Conservation (phyloP, 768 basidiomycete species). For the Pisolithus marmoratus region DNA sequence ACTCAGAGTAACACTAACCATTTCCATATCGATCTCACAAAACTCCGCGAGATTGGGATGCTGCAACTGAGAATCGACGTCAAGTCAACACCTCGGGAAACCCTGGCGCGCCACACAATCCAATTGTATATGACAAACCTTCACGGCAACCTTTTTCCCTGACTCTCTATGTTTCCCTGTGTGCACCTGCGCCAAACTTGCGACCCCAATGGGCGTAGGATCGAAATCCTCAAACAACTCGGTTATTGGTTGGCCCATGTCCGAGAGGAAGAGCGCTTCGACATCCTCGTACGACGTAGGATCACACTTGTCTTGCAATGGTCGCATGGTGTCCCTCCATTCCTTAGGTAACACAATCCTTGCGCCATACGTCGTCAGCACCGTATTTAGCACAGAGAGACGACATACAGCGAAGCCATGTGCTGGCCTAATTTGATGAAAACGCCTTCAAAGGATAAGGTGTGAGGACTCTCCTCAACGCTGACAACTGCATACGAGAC, state of each 20-base stretch:
- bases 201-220: conserved; percentile 85
- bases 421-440: conserved; percentile 91
- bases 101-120: not conserved
- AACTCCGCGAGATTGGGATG: conserved; percentile 94
- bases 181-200: conserved; percentile 95
- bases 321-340: conserved; percentile 55
- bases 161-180: conserved; percentile 66
- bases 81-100: conserved; percentile 3
- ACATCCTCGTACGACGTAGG: conserved; percentile 80
- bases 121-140: conserved; percentile 38
- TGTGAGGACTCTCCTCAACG: not conserved
- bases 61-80: conserved; percentile 49
- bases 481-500: not conserved
- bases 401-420: conserved; percentile 61
- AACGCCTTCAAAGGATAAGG: conserved; percentile 42
- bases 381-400: conserved; percentile 10
- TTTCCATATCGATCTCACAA: conserved; percentile 84
- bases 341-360: conserved; percentile 55
- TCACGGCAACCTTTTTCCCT: conserved; percentile 79
- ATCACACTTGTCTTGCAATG: conserved; percentile 88
- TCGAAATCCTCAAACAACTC: conserved; percentile 86
- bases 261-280: conserved; percentile 67
- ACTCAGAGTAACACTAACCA: conserved; percentile 73
- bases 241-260: conserved; percentile 67
- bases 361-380: conserved; percentile 8